Conservation (phyloP, 2,329 filamentous ascomycete species). For the Colletotrichum sp. region DNA sequence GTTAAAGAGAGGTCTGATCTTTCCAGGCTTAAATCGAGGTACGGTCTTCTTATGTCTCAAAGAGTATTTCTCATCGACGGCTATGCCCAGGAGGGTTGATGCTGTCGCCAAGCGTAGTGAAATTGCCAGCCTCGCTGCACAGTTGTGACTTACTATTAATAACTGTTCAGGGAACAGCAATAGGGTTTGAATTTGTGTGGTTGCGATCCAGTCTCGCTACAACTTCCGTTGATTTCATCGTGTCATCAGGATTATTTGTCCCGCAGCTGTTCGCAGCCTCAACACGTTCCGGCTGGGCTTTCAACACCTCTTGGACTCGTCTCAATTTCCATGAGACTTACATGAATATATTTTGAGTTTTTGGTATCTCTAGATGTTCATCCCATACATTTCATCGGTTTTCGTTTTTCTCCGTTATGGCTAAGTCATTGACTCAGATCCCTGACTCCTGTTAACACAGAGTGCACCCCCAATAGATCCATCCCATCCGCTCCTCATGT, state of each 20-base stretch:
- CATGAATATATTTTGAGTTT: neutral
- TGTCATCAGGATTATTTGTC: neutral
- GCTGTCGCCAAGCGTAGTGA: neutral
- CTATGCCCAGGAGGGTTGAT: neutral
- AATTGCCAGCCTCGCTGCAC: neutral
- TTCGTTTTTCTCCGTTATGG: neutral
- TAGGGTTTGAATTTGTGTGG: rapidly evolving
- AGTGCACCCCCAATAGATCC: too few species aligned
- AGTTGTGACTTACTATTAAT: neutral
- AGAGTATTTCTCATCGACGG: neutral
- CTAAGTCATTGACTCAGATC: neutral
- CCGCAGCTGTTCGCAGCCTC: neutral
- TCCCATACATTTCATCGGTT: rapidly evolving
- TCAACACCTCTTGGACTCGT: neutral
- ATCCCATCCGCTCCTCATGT: too few species aligned
- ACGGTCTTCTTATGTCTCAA: neutral
- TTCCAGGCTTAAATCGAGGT: rapidly evolving
- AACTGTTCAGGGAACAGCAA: neutral
- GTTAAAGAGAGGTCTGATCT: neutral
- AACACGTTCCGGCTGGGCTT: neutral
- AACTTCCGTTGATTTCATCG: neutral
- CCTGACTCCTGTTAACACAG: neutral
- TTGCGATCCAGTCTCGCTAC: neutral
- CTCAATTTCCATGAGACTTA: neutral
- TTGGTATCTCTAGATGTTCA: neutral